Evolutionary conservation across 2,329 filamentous ascomycete genomes (phyloP).

Genomic region (Sporothrix euskadiensis): DNA sequence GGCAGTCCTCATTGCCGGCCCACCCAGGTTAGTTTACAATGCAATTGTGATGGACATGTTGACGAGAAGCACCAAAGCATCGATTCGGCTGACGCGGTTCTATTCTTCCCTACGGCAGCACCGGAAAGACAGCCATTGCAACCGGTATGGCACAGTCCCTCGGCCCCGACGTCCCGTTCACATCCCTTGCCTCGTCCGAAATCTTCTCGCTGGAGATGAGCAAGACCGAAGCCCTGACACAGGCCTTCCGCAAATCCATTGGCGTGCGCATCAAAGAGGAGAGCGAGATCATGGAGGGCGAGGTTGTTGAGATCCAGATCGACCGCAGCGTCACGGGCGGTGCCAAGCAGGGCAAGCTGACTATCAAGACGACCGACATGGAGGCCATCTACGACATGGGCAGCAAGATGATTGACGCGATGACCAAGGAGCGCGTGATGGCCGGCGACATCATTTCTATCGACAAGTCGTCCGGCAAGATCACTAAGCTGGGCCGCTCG

Average conservation of each 20-base stretch:
- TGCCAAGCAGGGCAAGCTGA: conserved; percentile 98
- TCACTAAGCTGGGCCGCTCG: conserved; percentile 92
- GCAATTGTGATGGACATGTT: neutral
- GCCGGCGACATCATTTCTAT: conserved; percentile 98
- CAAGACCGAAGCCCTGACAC: conserved; percentile 96
- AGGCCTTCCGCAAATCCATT: conserved; percentile 98
- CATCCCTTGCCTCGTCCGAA: conserved; percentile 90
- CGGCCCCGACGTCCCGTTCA: conserved; percentile 92
- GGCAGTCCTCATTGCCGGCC: conserved; percentile 90
- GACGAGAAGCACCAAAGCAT: neutral
- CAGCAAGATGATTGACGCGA: conserved; percentile 98
- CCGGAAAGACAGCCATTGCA: conserved; percentile 96
- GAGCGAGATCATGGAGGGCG: conserved; percentile 98
- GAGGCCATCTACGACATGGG: conserved; percentile 99
- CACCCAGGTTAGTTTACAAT: conserved; percentile 63
- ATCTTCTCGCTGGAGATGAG: conserved; percentile 99
- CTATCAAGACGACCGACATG: conserved; percentile 99
- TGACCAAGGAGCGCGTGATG: conserved; percentile 99
- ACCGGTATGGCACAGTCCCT: conserved; percentile 99
- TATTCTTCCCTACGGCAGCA: conserved; percentile 55
- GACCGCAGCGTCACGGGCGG: conserved; percentile 94
- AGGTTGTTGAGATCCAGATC: conserved; percentile 98
- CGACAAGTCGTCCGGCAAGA: conserved; percentile 97
- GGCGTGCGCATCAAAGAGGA: conserved; percentile 98
- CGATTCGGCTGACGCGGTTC: neutral